Evolutionary conservation across 2,329 filamentous ascomycete species (phyloP).

Genomic region (Claviceps pazoutovae): DNA sequence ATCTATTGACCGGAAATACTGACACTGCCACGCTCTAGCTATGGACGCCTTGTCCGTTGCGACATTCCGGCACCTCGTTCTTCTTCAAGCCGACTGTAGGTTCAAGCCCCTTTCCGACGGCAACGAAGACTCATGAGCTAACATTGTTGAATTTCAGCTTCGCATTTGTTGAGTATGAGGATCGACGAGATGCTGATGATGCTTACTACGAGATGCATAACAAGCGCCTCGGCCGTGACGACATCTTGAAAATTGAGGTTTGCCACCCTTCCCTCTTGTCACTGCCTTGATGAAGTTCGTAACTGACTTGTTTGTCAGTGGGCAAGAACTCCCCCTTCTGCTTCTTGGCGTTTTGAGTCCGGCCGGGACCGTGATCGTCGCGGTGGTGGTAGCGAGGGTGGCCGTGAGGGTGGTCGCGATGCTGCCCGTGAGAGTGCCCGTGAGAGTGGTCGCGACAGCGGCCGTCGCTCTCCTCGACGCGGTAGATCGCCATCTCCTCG

Average conservation of each 20-base stretch:
- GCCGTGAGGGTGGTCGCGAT: constrained; percentile 47
- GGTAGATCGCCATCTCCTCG: constrained; percentile 68
- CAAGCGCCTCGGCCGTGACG: constrained; percentile 92
- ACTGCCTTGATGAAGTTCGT: background rate
- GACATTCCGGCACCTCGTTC: constrained; percentile 95
- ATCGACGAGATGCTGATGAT: constrained; percentile 93
- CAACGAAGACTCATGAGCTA: background rate
- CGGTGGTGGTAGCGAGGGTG: constrained; percentile 14
- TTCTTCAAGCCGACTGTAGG: constrained; percentile 88
- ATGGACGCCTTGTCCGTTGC: constrained; percentile 93
- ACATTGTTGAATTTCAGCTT: constrained; percentile 41
- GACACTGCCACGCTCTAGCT: constrained; percentile 44
- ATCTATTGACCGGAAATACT: constrained; percentile 4
- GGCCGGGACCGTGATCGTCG: constrained; percentile 62
- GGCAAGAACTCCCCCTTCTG: constrained; percentile 94
- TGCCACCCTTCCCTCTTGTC: constrained; percentile 12
- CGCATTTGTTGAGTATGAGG: constrained; percentile 98
- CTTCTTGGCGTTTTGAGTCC: constrained; percentile 95
- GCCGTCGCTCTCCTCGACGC: constrained; percentile 45
- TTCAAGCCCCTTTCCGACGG: constrained; percentile 14
- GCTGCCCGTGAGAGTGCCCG: constrained; percentile 36
- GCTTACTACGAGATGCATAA: constrained; percentile 99
- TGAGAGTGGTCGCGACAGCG: constrained; percentile 21
- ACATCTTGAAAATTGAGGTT: constrained; percentile 96
- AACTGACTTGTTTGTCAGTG: constrained; percentile 45